Evolutionary conservation across 2,329 filamentous ascomycete species (phyloP).

Genomic region (Trichothecium roseum): DNA sequence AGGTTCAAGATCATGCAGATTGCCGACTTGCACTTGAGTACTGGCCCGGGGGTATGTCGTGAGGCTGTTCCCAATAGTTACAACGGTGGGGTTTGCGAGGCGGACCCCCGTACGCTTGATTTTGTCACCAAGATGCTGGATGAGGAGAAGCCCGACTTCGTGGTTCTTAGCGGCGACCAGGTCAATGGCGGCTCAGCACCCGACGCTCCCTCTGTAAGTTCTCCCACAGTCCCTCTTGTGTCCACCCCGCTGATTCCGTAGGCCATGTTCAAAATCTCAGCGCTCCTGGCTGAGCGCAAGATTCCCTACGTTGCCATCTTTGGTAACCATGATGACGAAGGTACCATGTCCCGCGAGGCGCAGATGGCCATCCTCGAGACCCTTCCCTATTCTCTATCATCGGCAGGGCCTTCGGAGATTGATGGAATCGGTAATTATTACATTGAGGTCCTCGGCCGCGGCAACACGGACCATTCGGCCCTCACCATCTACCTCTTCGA

Average conservation of each 20-base stretch:
- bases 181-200: conserved; percentile 89
- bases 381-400: conserved; percentile 82
- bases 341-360: conserved; percentile 60
- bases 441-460: conserved; percentile 76
- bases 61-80: conserved; percentile 70
- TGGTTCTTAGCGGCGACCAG: conserved; percentile 87
- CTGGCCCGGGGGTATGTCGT: conserved; percentile 74
- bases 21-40: conserved; percentile 89
- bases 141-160: conserved; percentile 86
- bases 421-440: conserved; percentile 94
- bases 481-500: conserved; percentile 93
- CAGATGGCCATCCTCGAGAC: conserved; percentile 83
- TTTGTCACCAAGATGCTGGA: conserved; percentile 78
- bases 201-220: conserved; percentile 71
- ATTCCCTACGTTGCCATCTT: conserved; percentile 93
- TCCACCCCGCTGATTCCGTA: conserved; percentile 15
- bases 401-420: conserved; percentile 69
- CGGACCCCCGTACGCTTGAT: conserved; percentile 82
- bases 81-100: conserved; percentile 73
- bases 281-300: conserved; percentile 72
- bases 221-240: neutral
- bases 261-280: conserved; percentile 89
- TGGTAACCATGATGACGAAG: conserved; percentile 95
- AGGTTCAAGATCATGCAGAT: conserved; percentile 97
- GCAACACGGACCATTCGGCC: conserved; percentile 73